Conservation (phyloP, 2,329 filamentous ascomycete species). For the Aureobasidium sp. region DNA sequence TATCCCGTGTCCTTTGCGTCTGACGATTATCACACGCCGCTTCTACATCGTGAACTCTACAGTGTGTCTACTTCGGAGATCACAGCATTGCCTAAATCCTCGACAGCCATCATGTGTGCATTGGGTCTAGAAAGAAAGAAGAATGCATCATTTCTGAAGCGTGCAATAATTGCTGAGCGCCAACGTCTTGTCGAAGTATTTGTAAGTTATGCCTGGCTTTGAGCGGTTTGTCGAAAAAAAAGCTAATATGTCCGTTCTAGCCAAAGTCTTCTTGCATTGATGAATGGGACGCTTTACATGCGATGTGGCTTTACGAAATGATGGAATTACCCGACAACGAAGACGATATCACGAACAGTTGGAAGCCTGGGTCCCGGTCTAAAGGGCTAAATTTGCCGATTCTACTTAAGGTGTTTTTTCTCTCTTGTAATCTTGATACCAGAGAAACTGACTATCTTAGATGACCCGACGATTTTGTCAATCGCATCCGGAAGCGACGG, state of each 20-base stretch:
- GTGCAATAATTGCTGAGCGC: background rate
- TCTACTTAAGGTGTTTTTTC: background rate
- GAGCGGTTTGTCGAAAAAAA: background rate
- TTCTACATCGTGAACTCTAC: background rate
- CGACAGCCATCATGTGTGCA: background rate
- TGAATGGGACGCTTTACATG: background rate
- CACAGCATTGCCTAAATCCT: background rate
- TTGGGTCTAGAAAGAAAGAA: background rate
- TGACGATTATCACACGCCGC: background rate
- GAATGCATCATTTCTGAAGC: background rate
- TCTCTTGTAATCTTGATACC: too few species aligned
- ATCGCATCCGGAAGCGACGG: background rate
- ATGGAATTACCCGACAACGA: background rate
- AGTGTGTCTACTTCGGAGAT: background rate
- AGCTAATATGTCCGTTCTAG: background rate
- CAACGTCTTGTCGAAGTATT: background rate
- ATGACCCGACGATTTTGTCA: background rate
- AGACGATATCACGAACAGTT: background rate
- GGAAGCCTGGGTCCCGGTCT: background rate
- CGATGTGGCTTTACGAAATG: conserved; percentile 2
- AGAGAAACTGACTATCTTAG: background rate
- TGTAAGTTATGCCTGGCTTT: background rate
- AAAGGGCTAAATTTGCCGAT: background rate
- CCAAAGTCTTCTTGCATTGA: background rate
- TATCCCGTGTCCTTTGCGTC: background rate